These are phyloP conservation scores for Cydonia oblonga DNA, from an alignment of 331 rosid genomes.

Conservation along the genomic window DNA sequence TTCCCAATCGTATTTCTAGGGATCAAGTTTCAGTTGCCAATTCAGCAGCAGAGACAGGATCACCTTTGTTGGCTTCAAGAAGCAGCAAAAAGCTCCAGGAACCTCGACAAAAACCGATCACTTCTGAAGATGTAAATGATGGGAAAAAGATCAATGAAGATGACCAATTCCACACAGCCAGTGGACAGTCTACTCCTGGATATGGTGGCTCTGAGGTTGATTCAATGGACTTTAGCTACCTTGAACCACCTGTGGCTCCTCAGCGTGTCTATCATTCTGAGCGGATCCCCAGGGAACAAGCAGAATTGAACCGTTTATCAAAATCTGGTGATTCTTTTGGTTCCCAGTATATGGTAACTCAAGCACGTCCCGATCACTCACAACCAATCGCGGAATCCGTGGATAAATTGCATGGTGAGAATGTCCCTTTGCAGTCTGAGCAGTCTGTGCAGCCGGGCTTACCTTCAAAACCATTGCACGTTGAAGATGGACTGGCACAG, in stretches of 20 bases:
- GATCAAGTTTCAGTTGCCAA: constrained; percentile 16
- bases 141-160: constrained; percentile 19
- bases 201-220: constrained; percentile 22
- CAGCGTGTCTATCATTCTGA: constrained; percentile 37
- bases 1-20: constrained; percentile 15
- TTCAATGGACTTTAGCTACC: constrained; percentile 21
- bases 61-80: constrained; percentile 18
- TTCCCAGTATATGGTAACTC: constrained; percentile 32
- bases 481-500: constrained; percentile 26
- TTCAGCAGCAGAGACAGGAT: constrained; percentile 19
- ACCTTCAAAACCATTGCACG: constrained; percentile 14
- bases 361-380: constrained; percentile 25
- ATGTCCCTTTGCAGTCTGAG: constrained; percentile 18
- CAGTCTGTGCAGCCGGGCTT: constrained; percentile 22
- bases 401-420: constrained; percentile 26
- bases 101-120: constrained; percentile 6
- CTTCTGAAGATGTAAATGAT: constrained; percentile 19
- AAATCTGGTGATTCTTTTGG: constrained; percentile 43
- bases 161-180: constrained; percentile 8
- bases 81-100: constrained; percentile 28
- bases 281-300: constrained; percentile 40
- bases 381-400: constrained; percentile 16
- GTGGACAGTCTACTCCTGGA: constrained; percentile 16
- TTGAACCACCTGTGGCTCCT: constrained; percentile 27
- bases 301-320: constrained; percentile 40